Percentiles rank a stretch among this genome's conserved stretches.
Evolutionary conservation across 2,329 filamentous ascomycete species (phyloP).

Genomic region (Penicillium palitans): DNA sequence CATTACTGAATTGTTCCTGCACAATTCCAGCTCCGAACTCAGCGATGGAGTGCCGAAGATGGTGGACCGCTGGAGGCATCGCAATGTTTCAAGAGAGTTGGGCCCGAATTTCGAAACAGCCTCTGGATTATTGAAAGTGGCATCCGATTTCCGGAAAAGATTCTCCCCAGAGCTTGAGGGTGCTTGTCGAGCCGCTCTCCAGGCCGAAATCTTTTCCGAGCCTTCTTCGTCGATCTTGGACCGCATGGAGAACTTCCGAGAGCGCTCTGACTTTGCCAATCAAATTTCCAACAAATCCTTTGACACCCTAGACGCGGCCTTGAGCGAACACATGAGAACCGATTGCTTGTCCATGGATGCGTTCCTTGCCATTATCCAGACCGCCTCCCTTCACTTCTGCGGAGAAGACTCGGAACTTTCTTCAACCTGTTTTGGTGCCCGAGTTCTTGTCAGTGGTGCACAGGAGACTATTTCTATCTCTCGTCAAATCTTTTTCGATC

Average conservation of each 20-base stretch:
- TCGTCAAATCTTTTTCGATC: slow-evolving; percentile 73
- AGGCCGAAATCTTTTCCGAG: slow-evolving; percentile 73
- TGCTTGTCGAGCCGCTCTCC: slow-evolving; percentile 66
- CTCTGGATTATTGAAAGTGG: slow-evolving; percentile 67
- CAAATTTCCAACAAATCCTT: slow-evolving; percentile 82
- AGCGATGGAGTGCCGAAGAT: slow-evolving; percentile 40
- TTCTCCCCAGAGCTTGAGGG: slow-evolving; percentile 70
- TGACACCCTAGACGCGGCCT: slow-evolving; percentile 64
- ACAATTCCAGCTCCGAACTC: slow-evolving; percentile 59
- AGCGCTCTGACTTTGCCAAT: slow-evolving; percentile 73
- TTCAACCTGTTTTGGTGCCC: slow-evolving; percentile 72
- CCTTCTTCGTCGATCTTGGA: slow-evolving; percentile 69
- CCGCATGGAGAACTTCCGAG: slow-evolving; percentile 75
- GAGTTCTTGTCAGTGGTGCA: slow-evolving; percentile 70
- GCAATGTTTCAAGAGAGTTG: slow-evolving; percentile 47
- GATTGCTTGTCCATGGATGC: slow-evolving; percentile 50
- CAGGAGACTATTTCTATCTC: slow-evolving; percentile 76
- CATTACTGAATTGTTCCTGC: slow-evolving; percentile 69
- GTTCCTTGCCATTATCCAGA: slow-evolving; percentile 54
- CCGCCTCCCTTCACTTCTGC: slow-evolving; percentile 46
- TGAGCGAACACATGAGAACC: slow-evolving; percentile 65
- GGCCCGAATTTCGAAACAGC: slow-evolving; percentile 57
- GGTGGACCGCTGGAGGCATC: slow-evolving; percentile 46
- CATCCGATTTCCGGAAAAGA: slow-evolving; percentile 66
- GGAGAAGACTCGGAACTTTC: slow-evolving; percentile 45